phyloP scores from a whole-genome alignment of 2,329 filamentous ascomycete species.

The Penicillium sp. region DNA sequence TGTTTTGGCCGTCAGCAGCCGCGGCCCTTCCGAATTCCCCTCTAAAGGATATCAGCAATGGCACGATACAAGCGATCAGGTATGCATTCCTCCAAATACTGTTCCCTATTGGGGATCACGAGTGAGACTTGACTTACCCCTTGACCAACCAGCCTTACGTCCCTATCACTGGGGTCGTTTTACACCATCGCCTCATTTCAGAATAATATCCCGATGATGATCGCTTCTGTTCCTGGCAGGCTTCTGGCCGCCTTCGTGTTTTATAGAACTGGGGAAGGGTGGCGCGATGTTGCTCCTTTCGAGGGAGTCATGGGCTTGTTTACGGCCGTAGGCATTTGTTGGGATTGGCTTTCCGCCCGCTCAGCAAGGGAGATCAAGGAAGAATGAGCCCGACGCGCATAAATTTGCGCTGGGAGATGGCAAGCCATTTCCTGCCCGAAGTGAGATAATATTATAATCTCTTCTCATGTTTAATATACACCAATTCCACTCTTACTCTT shows the following conservation, averaged over 20 bases:
- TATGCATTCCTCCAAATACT: slow-evolving; percentile 4
- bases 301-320: slow-evolving; percentile 21
- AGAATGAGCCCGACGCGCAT: not conserved
- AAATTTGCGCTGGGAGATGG: too few relatives aligned
- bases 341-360: slow-evolving; percentile 11
- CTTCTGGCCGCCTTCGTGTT: slow-evolving; percentile 20
- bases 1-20: slow-evolving; percentile 18
- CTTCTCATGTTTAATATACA: not conserved
- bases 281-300: slow-evolving; percentile 22
- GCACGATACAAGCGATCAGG: slow-evolving; percentile 24
- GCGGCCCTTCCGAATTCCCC: slow-evolving; percentile 15
- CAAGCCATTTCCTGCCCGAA: too few relatives aligned
- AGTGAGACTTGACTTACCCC: not conserved
- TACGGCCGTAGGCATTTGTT: slow-evolving; percentile 18
- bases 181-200: slow-evolving; percentile 22
- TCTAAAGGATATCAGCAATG: slow-evolving; percentile 13
- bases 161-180: slow-evolving; percentile 20
- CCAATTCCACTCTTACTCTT: not conserved
- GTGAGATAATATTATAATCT: too few relatives aligned
- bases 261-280: slow-evolving; percentile 12
- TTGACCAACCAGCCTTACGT: slow-evolving; percentile 13
- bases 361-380: not conserved
- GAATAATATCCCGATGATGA: slow-evolving; percentile 25
- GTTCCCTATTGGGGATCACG: too few relatives aligned
- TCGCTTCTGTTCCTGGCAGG: slow-evolving; percentile 19